Evolutionary conservation across 2,329 filamentous ascomycete species (phyloP), one percentile per base, ranked within the genome.

Genomic region (Fusarium equiseti): DNA sequence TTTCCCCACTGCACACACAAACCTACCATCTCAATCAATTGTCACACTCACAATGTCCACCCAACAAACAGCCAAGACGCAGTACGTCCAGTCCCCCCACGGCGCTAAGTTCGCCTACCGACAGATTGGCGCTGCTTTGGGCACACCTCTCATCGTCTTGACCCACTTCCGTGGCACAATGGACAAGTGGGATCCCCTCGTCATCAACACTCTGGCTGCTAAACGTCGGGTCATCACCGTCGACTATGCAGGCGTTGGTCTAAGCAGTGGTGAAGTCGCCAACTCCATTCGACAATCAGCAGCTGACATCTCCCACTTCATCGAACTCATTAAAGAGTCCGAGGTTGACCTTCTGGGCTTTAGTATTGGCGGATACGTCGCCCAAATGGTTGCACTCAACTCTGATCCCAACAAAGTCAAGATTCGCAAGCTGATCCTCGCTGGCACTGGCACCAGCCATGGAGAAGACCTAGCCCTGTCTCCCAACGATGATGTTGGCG

Each of bases 101-200:
- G 60, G 60, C 13, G 26, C 12, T 2, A 55, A 31, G 1, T 63
- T 63, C 4, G 60, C 60, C 16, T 63, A 63, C 8, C 58, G 60
- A 2, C 58, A 63, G 2, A 63, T 63, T 6, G 60, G 58, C 3
- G 11, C 51, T 55, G 46, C 22, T 0, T 0, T 22, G 3, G 22
- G 48, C 2, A 32, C 40, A 2, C 58, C 58, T 0, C 32, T 63
- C 1, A 13, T 63, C 1, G 24, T 48, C 1, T 4, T 63, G 0
- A 63, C 60, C 0, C 60, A 63, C 0, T 63, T 63, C 10, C 32
- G 60, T 0, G 60, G 60, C 0, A 63, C 58, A 1, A 63, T 63
- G 60, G 60, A 63, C 0, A 63, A 63, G 10, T 63, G 60, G 58
- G 60, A 63, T 18, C 60, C 60, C 4, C 42, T 63, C 11, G 12